These are phyloP conservation scores for Serendipita indica DNA, from an alignment of 768 basidiomycete species.

Conservation along the genomic window DNA sequence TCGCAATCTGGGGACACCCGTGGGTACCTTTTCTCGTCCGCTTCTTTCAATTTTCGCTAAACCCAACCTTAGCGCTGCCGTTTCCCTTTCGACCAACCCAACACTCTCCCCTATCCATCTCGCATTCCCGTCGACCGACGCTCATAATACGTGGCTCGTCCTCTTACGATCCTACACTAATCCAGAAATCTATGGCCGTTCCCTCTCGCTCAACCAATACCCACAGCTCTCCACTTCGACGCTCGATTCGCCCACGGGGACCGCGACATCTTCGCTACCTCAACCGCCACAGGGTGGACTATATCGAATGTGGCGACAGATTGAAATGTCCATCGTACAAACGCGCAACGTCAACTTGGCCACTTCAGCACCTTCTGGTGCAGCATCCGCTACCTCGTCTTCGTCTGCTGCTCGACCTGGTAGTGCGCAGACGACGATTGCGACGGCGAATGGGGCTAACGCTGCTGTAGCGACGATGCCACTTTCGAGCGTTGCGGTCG, in stretches of 20 bases:
- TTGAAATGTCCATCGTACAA: conserved; percentile 57
- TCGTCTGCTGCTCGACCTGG: not conserved
- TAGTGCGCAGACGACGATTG: not conserved
- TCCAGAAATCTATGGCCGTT: conserved; percentile 56
- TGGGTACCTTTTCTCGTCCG: conserved; percentile 21
- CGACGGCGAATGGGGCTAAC: conserved; percentile 9
- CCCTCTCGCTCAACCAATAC: conserved; percentile 30
- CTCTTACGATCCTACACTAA: conserved; percentile 68
- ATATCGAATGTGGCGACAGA: conserved; percentile 78
- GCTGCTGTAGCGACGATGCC: conserved; percentile 6
- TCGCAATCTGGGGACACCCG: conserved; percentile 54
- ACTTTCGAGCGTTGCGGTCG: conserved; percentile 12
- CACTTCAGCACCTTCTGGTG: not conserved
- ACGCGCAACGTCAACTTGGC: conserved; percentile 54
- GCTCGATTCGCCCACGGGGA: no score
- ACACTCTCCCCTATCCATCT: conserved; percentile 48
- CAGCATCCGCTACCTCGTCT: conserved; percentile 4
- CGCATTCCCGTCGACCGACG: conserved; percentile 49
- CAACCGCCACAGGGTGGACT: conserved; percentile 36
- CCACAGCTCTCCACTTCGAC: not conserved
- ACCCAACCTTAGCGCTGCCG: not conserved
- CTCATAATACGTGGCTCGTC: conserved; percentile 59
- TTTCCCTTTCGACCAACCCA: conserved; percentile 7
- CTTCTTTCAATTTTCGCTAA: conserved; percentile 9
- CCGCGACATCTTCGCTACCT: conserved; percentile 2